Percentiles rank a stretch among this genome's conserved stretches.
These are phyloP conservation scores for Cryphonectria radicalis DNA, from an alignment of 2,329 filamentous ascomycete genomes.

Conservation along the genomic window DNA sequence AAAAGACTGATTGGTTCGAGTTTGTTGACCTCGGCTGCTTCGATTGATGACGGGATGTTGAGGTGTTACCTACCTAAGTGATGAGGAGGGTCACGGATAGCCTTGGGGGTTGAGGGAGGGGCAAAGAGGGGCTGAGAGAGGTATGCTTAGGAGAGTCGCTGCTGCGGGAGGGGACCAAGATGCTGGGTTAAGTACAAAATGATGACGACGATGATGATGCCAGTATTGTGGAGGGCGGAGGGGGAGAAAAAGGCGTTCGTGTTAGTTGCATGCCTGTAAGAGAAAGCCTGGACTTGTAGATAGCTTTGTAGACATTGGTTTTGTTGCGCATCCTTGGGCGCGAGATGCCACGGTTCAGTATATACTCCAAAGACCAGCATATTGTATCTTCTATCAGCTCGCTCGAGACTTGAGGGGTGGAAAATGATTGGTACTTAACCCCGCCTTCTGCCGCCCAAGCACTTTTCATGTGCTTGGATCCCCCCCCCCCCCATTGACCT, in stretches of 20 bases:
- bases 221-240: slow-evolving; percentile 23
- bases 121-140: too few species aligned
- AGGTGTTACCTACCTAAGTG: slow-evolving; percentile 40
- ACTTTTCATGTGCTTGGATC: neutral
- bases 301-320: neutral
- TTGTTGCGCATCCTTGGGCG: neutral
- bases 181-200: slow-evolving; percentile 37
- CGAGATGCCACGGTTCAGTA: neutral
- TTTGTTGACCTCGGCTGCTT: slow-evolving; percentile 40
- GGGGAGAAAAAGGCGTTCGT: slow-evolving; percentile 24
- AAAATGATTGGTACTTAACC: neutral
- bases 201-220: slow-evolving; percentile 40
- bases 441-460: slow-evolving; percentile 19
- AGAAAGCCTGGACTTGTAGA: neutral
- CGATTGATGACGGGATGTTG: slow-evolving; percentile 42
- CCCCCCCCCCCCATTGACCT: slow-evolving; percentile 7
- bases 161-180: slow-evolving; percentile 24
- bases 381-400: neutral
- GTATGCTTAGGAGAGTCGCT: too few species aligned
- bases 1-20: slow-evolving; percentile 37
- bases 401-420: neutral
- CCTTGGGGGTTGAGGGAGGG: neutral
- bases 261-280: neutral
- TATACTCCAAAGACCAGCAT: slow-evolving; percentile 5
- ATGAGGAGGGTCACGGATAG: slow-evolving; percentile 34